Evolutionary conservation across 2,329 filamentous ascomycete genomes (phyloP).

Genomic region (Claviceps sp.): DNA sequence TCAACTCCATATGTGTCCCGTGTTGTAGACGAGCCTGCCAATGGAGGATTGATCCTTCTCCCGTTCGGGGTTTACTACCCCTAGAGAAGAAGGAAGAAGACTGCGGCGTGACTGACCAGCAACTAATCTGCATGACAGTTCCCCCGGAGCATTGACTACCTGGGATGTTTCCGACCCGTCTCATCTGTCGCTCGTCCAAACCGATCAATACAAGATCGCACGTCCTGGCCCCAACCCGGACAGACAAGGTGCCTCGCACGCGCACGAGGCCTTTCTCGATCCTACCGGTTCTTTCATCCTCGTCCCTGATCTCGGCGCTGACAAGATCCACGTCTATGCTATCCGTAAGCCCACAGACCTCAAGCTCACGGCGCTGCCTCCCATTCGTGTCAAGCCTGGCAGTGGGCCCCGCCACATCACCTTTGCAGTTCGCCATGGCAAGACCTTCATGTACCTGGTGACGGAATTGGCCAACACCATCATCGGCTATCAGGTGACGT

Average conservation of each 20-base stretch:
- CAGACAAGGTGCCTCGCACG: constrained; percentile 46
- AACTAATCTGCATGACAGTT: constrained; percentile 13
- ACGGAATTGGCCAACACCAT: constrained; percentile 47
- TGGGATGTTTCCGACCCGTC: constrained; percentile 28
- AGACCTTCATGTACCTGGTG: constrained; percentile 45
- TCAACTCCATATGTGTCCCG: background rate
- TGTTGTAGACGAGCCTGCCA: background rate
- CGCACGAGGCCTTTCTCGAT: constrained; percentile 52
- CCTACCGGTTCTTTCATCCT: constrained; percentile 50
- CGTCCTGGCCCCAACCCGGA: constrained; percentile 23
- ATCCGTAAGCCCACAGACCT: constrained; percentile 27
- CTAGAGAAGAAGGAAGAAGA: background rate
- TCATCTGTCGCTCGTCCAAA: constrained; percentile 22
- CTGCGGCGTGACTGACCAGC: background rate
- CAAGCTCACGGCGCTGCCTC: constrained; percentile 24
- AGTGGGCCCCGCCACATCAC: constrained; percentile 51
- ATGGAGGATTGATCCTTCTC: background rate
- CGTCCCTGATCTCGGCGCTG: constrained; percentile 52
- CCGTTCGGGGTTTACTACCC: background rate
- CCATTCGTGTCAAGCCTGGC: constrained; percentile 33
- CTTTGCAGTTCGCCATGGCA: constrained; percentile 35
- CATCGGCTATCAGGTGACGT: constrained; percentile 41
- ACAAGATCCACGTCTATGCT: constrained; percentile 43
- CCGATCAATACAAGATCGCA: constrained; percentile 25
- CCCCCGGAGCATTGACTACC: constrained; percentile 28